These are phyloP conservation scores for Nitzschia sp. DNA, from an alignment of 108 stramenopile species.

Conservation along the genomic window DNA sequence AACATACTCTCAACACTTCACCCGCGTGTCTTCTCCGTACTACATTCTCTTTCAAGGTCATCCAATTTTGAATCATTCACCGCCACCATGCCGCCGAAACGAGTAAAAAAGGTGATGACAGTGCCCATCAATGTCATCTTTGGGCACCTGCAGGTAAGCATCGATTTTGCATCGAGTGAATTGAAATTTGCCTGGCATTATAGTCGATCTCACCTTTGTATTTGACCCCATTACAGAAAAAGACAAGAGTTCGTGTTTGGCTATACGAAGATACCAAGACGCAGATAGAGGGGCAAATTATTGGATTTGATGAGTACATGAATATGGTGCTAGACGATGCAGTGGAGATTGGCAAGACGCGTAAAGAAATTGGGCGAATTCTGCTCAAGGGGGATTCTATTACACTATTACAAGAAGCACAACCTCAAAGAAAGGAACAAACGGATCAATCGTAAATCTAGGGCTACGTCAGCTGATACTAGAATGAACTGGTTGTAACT, in stretches of 20 bases:
- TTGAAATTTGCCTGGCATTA: neutral
- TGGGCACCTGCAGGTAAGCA: conserved; percentile 88
- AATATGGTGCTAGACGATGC: conserved; percentile 97
- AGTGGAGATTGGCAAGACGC: conserved; percentile 85
- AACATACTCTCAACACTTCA: too few species aligned
- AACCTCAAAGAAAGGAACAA: conserved; percentile 38
- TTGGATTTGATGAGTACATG: conserved; percentile 97
- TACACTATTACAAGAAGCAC: conserved; percentile 91
- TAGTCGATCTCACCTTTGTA: neutral
- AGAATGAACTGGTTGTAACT: too few species aligned
- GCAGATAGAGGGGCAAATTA: conserved; percentile 97
- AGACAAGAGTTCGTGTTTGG: conserved; percentile 95
- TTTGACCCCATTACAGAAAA: conserved; percentile 52
- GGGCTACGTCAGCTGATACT: neutral
- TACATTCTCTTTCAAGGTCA: too few species aligned
- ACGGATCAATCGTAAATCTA: conserved; percentile 10
- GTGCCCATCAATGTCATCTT: conserved; percentile 98
- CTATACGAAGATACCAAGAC: conserved; percentile 96
- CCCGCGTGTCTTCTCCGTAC: too few species aligned
- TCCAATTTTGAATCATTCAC: too few species aligned
- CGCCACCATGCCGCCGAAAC: conserved; percentile 81
- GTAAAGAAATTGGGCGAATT: conserved; percentile 86
- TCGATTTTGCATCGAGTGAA: neutral
- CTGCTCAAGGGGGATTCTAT: conserved; percentile 99
- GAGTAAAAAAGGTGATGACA: conserved; percentile 93